Evolutionary conservation across 129 eudicot species (phyloP).

Genomic region (Rutidosis leptorrhynchoides): DNA sequence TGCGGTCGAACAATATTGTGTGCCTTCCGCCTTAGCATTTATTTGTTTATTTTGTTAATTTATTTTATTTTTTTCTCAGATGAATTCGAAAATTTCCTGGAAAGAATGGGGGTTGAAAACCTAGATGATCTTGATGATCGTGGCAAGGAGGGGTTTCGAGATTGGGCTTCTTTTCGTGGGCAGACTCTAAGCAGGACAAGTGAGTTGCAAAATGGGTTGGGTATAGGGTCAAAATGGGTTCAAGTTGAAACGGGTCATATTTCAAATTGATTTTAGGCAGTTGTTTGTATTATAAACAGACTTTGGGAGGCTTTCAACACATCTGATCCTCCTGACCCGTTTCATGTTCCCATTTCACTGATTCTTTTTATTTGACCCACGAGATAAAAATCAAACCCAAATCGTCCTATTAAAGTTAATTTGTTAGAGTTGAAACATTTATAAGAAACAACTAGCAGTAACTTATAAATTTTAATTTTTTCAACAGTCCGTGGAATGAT

Average conservation of each 20-base stretch:
- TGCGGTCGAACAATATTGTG: not conserved
- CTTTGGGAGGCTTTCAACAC: not conserved
- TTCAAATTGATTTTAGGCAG: not conserved
- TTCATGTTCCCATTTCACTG: not conserved
- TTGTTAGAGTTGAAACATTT: constrained; percentile 1
- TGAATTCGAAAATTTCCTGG: constrained; percentile 80
- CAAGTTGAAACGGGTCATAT: not conserved
- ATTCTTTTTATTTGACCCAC: not conserved
- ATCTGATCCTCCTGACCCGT: not conserved
- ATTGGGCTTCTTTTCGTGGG: constrained; percentile 96
- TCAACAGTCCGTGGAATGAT: constrained; percentile 93
- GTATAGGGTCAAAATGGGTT: not conserved
- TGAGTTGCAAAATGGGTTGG: constrained; percentile 30
- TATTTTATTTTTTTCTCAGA: constrained; percentile 39
- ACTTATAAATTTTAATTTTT: constrained; percentile 19
- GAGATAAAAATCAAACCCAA: not conserved
- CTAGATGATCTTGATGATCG: constrained; percentile 34
- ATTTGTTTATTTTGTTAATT: constrained; percentile 9
- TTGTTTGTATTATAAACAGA: not conserved
- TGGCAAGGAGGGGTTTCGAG: constrained; percentile 61
- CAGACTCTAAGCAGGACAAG: constrained; percentile 93
- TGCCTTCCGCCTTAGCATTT: too few relatives aligned
- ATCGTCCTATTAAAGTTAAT: not conserved
- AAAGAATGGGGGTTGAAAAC: constrained; percentile 54
- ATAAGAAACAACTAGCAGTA: not conserved